Evolutionary conservation across 2,329 filamentous ascomycete genomes (phyloP), one percentile per base, ranked within the genome.

Genomic region (Tricladium varicosporioides): DNA sequence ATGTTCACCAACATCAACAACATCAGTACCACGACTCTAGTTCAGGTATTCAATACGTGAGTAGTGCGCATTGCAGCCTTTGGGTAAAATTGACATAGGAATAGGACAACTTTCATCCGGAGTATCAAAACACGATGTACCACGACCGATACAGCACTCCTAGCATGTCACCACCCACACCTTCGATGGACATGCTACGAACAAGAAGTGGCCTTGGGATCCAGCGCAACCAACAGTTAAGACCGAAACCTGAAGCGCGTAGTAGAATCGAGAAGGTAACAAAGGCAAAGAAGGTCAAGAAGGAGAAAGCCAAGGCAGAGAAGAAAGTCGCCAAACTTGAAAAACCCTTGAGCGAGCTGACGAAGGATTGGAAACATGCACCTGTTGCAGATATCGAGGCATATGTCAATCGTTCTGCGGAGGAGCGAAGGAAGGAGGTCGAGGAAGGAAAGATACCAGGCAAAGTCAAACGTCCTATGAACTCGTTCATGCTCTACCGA

Each of bases 401-500:
- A 22, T 96, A 89, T 78, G 92, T 95, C 36, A 84, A 87, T 66
- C 83, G 93, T 51, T 78, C 88, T 9, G 74, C 78, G 1, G 86
- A 90, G 56, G 80, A 80, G 5, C 83, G 93, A 56, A 78, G 78
- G 49, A 74, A 77, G 54, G 92, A 96, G 71, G 85, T 88, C 9
- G 81, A 84, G 45, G 81, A 83, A 65, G 82, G 85, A 56, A 91
- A 86, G 66, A 77, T 85, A 36, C 78, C 78, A 1, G 89, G 89
- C 22, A 92, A 92, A 70, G 82, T 97, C 64, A 91, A 93, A 67
- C 82, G 94, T 31, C 92, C 94, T 2, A 96, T 97, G 88, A 99
- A 99, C 72, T 93, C 91, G 0, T 99, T 97, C 76, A 96, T 99
- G 88, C 79, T 99, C 51, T 99, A 99, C 72, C 88, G 94, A 44